Conservation (phyloP, 1,284 basidiomycete species). For the Cryptococcus hybrid region DNA sequence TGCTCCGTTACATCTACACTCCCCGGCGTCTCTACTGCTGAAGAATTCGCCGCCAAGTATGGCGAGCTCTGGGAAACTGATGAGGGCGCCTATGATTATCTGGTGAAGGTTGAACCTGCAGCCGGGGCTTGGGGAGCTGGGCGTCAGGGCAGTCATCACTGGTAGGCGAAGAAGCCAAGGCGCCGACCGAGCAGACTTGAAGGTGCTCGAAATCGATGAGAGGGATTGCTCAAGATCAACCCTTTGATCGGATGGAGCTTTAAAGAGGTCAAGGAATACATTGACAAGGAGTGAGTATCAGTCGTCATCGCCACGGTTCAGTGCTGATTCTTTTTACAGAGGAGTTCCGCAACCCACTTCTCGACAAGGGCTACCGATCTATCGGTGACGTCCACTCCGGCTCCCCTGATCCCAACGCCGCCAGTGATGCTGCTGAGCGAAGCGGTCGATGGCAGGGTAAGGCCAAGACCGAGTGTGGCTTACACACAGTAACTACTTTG, state of each 20-base stretch:
- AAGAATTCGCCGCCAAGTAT: conserved; percentile 78
- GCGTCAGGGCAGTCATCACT: conserved; percentile 87
- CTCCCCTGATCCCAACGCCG: conserved; percentile 57
- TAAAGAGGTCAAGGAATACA: conserved; percentile 78
- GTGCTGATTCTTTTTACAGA: conserved; percentile 25
- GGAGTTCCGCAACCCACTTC: conserved; percentile 71
- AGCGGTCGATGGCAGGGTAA: conserved; percentile 89
- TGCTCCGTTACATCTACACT: conserved; percentile 70
- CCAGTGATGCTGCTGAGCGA: conserved; percentile 69
- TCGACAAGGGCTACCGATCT: conserved; percentile 88
- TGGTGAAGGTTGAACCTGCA: conserved; percentile 95
- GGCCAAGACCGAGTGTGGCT: conserved; percentile 90
- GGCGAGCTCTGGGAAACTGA: conserved; percentile 88
- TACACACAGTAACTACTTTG: conserved; percentile 86
- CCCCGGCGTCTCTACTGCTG: conserved; percentile 64
- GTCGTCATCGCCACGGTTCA: not conserved
- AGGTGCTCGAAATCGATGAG: conserved; percentile 86
- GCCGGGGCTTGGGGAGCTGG: conserved; percentile 80
- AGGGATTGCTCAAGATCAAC: conserved; percentile 92
- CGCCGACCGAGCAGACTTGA: conserved; percentile 74
- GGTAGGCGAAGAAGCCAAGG: conserved; percentile 92
- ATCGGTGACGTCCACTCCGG: conserved; percentile 95
- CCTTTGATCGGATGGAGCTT: conserved; percentile 92
- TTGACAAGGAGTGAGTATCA: conserved; percentile 62
- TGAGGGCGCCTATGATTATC: conserved; percentile 86